Evolutionary conservation across 2,329 filamentous ascomycete species (phyloP), one percentile per base, ranked within the genome.

Genomic region (Lasiodiplodia hormozganensis): DNA sequence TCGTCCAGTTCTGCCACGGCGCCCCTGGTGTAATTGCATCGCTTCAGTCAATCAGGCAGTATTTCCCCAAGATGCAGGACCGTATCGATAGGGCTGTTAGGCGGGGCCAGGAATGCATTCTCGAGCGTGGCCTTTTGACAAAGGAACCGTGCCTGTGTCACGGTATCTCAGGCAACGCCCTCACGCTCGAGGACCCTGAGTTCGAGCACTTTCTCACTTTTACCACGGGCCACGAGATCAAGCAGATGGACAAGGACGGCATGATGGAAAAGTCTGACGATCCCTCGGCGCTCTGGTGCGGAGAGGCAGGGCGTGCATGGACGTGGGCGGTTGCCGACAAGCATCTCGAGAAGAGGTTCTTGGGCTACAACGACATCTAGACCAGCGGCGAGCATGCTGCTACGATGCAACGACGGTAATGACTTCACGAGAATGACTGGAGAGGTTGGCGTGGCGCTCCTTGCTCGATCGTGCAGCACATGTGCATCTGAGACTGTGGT

Each of bases 1-100:
- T 89, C 7, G 85, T 91, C 7, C 89, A 91, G 74, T 89, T 90
- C 77, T 92, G 89, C 73, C 89, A 91, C 73, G 90, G 90, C 2
- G 88, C 87, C 0, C 87, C 89, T 2, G 90, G 89, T 0, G 85
- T 90, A 25, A 79, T 90, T 10, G 79, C 85, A 38, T 89, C 87
- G 6, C 81, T 92, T 10, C 73, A 84, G 4, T 85, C 86, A 1
- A 82, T 92, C 64, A 81, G 82, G 62, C 81, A 83, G 8, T 82
- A 86, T 74, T 91, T 90, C 69, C 85, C 87, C 0, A 80, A 79
- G 1, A 79, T 90, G 8, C 76, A 83, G 28, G 80, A 82, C 0
- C 82, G 83, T 56, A 88, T 90, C 68, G 84, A 87, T 25, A 76
- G 73, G 28, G 85, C 86, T 1, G 82, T 90, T 18, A 75, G 73